These are phyloP conservation scores for Tillandsia leiboldiana DNA, from an alignment of 176 grass and related monocot genomes.

Conservation along the genomic window DNA sequence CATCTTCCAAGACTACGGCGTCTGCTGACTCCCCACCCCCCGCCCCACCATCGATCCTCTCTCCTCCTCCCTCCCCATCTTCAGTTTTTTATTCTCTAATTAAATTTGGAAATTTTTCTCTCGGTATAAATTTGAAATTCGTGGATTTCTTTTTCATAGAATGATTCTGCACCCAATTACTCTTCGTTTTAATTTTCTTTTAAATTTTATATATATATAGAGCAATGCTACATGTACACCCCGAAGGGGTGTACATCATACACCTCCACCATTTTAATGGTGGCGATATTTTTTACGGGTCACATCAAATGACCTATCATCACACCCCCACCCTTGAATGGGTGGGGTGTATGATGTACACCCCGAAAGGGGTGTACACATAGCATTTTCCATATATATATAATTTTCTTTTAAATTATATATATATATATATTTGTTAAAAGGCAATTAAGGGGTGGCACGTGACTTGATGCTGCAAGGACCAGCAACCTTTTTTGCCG, in stretches of 20 bases:
- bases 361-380: no score
- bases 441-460: neutral
- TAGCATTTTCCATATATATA: no score
- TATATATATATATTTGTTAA: neutral
- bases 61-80: neutral
- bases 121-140: neutral
- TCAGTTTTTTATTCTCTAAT: neutral
- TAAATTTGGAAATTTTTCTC: neutral
- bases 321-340: no score
- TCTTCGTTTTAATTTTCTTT: neutral
- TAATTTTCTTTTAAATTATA: neutral
- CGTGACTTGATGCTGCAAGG: slow-evolving; percentile 5
- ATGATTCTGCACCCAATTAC: neutral
- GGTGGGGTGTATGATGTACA: no score
- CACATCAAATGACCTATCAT: no score
- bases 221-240: no score
- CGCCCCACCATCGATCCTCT: no score
- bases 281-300: no score
- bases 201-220: no score
- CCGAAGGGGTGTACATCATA: no score
- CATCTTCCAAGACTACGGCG: slow-evolving; percentile 71
- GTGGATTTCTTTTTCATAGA: neutral
- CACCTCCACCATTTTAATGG: no score
- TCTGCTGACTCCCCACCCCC: slow-evolving; percentile 23
- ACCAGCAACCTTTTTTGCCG: neutral